Conservation (phyloP, 495 filamentous ascomycete genomes). For the Neurospora terricola region DNA sequence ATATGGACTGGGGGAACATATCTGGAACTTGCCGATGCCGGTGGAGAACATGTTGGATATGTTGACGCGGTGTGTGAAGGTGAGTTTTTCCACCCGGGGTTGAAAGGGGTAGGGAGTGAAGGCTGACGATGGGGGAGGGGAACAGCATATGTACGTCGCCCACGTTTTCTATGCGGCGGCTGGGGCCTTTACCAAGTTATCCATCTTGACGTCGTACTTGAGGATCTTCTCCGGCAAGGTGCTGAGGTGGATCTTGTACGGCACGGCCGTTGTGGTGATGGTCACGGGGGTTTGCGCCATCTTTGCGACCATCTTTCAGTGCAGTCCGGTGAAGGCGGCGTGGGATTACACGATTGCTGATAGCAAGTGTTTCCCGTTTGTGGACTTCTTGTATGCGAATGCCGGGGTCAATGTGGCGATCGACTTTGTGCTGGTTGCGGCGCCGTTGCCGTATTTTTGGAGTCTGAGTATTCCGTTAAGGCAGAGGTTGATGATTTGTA, state of each 20-base stretch:
- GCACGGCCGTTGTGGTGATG: slow-evolving; percentile 16
- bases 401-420: slow-evolving; percentile 34
- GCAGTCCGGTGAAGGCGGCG: slow-evolving; percentile 30
- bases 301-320: slow-evolving; percentile 38
- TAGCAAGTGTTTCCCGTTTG: slow-evolving; percentile 32
- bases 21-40: slow-evolving; percentile 18
- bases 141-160: slow-evolving; percentile 16
- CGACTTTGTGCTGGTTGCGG: slow-evolving; percentile 34
- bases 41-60: slow-evolving; percentile 5
- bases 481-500: slow-evolving; percentile 15
- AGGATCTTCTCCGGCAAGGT: slow-evolving; percentile 16
- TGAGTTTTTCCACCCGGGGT: neutral
- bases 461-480: slow-evolving; percentile 19
- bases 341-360: slow-evolving; percentile 30
- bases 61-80: slow-evolving; percentile 11
- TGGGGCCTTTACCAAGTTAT: slow-evolving; percentile 20
- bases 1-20: slow-evolving; percentile 19
- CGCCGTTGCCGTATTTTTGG: slow-evolving; percentile 37
- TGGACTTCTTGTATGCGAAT: slow-evolving; percentile 34
- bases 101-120: neutral
- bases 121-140: neutral
- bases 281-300: slow-evolving; percentile 32
- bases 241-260: slow-evolving; percentile 12
- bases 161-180: slow-evolving; percentile 20
- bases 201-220: slow-evolving; percentile 22